Evolutionary conservation across 2,329 filamentous ascomycete genomes (phyloP), one percentile per base, ranked within the genome.

Genomic region (Tolypocladium guangdongense): DNA sequence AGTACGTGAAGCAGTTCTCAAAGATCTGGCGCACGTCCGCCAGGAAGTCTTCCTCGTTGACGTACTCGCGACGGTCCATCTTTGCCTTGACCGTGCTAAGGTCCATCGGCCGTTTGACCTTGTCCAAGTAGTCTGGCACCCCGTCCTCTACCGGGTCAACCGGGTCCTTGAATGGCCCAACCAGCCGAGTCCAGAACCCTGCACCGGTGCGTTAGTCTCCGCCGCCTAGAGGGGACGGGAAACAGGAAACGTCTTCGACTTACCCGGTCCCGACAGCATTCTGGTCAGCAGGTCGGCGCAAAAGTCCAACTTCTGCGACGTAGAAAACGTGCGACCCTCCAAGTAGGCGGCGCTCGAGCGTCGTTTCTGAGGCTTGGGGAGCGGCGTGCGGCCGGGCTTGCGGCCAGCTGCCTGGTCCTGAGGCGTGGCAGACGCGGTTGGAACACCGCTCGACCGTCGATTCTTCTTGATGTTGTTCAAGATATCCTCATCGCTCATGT

Each of bases 101-200:
- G 59, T 83, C 81, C 81, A 85, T 84, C 0, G 82, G 82, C 49
- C 70, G 73, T 66, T 78, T 80, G 54, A 85, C 69, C 62, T 82
- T 82, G 12, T 79, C 74, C 24, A 82, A 68, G 65, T 85, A 85
- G 62, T 84, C 80, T 2, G 80, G 81, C 2, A 83, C 78, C 20
- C 76, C 77, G 57, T 84, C 80, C 38, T 73, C 70, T 3, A 68
- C 62, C 0, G 81, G 81, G 54, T 81, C 74, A 7, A 84, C 81
- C 0, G 81, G 76, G 27, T 83, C 75, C 46, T 75, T 76, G 65
- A 85, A 84, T 0, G 80, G 79, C 0, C 80, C 80, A 3, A 84
- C 81, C 0, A 84, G 72, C n/a, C 81, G 78, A 0, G 82, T 84
- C 82, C 82, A 85, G 64, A 82, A 84, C 7, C 82, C 81, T 82